Evolutionary conservation across 805 yeast species (phyloP).

Genomic region (Sugiyamaella americana): DNA sequence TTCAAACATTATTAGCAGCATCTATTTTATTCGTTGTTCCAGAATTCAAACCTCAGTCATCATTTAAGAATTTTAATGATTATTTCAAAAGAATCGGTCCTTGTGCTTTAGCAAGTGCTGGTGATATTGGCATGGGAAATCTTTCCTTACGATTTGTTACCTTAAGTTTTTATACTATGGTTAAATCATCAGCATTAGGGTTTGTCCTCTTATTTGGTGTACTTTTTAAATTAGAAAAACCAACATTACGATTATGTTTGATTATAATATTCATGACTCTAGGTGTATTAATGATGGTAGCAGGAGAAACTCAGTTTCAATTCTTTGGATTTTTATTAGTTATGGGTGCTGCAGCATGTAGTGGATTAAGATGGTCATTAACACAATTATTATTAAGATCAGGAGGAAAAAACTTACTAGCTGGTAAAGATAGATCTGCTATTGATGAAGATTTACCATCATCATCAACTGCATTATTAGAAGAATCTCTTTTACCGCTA

Average conservation of each 20-base stretch:
- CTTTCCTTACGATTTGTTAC: constrained; percentile 74
- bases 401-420: neutral
- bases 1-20: constrained; percentile 50
- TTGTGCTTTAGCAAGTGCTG: constrained; percentile 81
- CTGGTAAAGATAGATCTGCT: too few relatives aligned
- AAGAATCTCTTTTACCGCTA: too few relatives aligned
- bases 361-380: constrained; percentile 93
- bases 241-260: constrained; percentile 57
- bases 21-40: constrained; percentile 5
- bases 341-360: constrained; percentile 67
- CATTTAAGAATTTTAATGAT: constrained; percentile 3
- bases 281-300: constrained; percentile 86
- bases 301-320: constrained; percentile 33
- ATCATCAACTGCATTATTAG: too few relatives aligned
- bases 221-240: constrained; percentile 67
- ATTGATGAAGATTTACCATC: too few relatives aligned
- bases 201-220: constrained; percentile 89
- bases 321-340: constrained; percentile 67
- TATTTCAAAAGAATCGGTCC: constrained; percentile 59
- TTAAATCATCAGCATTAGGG: constrained; percentile 80
- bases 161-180: constrained; percentile 83
- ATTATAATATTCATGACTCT: constrained; percentile 74
- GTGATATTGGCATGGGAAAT: constrained; percentile 92
- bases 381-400: constrained; percentile 67
- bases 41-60: constrained; percentile 17